Percentiles rank a stretch among this genome's conserved stretches.
Conservation (phyloP, 2,329 filamentous ascomycete genomes). For the Venturia oleaginea region DNA sequence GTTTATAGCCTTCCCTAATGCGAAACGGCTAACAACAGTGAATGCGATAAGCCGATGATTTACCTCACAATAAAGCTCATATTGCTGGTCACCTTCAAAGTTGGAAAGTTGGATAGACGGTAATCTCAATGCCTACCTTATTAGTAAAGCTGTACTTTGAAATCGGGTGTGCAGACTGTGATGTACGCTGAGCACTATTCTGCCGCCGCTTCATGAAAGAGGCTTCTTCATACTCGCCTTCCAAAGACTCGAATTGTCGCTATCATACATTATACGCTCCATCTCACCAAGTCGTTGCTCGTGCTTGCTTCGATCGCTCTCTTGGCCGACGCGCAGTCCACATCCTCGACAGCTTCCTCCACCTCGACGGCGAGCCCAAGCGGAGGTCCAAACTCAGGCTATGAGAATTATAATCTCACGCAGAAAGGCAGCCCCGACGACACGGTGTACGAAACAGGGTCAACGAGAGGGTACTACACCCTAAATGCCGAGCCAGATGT, state of each 20-base stretch:
- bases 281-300: neutral
- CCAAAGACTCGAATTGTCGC: no score
- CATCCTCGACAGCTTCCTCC: neutral
- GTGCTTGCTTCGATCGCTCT: neutral
- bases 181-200: no score
- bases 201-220: neutral
- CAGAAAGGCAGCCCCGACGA: slow-evolving; percentile 43
- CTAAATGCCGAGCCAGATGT: slow-evolving; percentile 46
- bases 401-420: slow-evolving; percentile 47
- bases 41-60: no score
- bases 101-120: no score
- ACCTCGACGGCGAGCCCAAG: neutral
- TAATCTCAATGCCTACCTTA: no score
- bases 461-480: slow-evolving; percentile 35
- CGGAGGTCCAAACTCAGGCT: slow-evolving; percentile 34
- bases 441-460: slow-evolving; percentile 45
- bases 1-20: no score
- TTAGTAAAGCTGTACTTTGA: no score
- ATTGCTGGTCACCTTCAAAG: no score
- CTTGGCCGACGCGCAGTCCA: neutral
- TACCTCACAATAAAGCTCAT: no score
- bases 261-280: neutral
- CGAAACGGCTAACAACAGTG: no score
- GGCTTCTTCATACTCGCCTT: neutral
- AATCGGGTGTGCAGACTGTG: no score